Percentiles rank a stretch among this genome's conserved stretches.
phyloP scores from a whole-genome alignment of 768 basidiomycete genomes.

The Sporobolomyces phaffii region DNA sequence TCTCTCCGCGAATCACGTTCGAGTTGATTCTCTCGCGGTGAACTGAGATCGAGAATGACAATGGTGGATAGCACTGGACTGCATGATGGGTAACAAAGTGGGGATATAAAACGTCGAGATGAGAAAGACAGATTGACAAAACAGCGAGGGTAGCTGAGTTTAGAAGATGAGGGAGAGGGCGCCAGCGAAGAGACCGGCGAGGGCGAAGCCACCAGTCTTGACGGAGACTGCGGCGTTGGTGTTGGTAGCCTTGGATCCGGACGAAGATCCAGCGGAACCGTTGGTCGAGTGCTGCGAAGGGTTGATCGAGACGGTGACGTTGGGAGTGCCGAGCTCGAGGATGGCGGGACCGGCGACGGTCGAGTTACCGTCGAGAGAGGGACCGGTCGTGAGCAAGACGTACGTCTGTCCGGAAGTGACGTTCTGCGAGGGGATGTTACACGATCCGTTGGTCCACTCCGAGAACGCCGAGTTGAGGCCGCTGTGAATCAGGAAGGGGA shows the following conservation, averaged over 20 bases:
- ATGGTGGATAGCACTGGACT: too few relatives aligned
- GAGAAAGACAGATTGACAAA: not conserved
- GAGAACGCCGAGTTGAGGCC: slow-evolving; percentile 30
- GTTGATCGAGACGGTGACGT: slow-evolving; percentile 6
- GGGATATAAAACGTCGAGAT: too few relatives aligned
- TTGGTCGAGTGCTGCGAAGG: not conserved
- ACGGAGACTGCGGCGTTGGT: not conserved
- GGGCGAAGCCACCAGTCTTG: slow-evolving; percentile 3
- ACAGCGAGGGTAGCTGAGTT: not conserved
- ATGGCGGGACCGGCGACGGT: slow-evolving; percentile 29
- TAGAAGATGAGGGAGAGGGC: slow-evolving; percentile 26
- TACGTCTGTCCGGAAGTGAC: slow-evolving; percentile 12
- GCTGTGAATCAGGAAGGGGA: not conserved
- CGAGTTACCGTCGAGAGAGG: slow-evolving; percentile 10
- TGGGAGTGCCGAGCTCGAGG: slow-evolving; percentile 7
- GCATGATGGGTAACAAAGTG: too few relatives aligned
- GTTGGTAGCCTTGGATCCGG: not conserved
- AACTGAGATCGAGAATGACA: too few relatives aligned
- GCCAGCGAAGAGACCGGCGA: not conserved
- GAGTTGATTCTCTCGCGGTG: too few relatives aligned
- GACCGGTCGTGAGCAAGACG: slow-evolving; percentile 26
- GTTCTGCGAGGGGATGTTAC: slow-evolving; percentile 20
- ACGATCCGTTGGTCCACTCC: slow-evolving; percentile 3
- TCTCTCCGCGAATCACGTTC: too few relatives aligned
- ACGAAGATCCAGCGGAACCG: not conserved